Evolutionary conservation across 169 alveolate species (phyloP).

Genomic region (Cryptosporidium tyzzeri): DNA sequence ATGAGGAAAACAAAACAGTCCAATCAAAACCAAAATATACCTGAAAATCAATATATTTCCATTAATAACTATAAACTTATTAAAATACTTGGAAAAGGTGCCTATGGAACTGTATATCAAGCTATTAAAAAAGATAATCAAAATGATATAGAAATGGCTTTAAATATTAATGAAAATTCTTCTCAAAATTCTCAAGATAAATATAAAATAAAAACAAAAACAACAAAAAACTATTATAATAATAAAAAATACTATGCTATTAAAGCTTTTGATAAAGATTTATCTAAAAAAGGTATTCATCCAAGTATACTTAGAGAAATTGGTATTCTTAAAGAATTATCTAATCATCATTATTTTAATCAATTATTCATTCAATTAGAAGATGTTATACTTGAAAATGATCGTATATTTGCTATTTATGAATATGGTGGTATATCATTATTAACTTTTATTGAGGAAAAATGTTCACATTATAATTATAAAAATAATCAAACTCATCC

Average conservation of each 20-base stretch:
- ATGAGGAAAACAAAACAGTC: conserved; percentile 10
- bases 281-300: conserved; percentile 72
- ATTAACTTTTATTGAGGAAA: conserved; percentile 52
- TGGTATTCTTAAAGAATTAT: conserved; percentile 57
- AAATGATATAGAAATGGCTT: not conserved
- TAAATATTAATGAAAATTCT: not conserved
- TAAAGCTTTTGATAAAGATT: conserved; percentile 61
- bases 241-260: conserved; percentile 36
- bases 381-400: conserved; percentile 45
- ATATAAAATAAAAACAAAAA: not conserved
- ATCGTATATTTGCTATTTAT: conserved; percentile 62
- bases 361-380: conserved; percentile 23
- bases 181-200: not conserved
- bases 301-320: conserved; percentile 74
- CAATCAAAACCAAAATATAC: not conserved
- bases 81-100: conserved; percentile 73
- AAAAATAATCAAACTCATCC: not conserved
- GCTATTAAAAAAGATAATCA: conserved; percentile 15
- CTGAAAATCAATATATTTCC: not conserved
- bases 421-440: conserved; percentile 72
- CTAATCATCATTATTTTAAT: not conserved
- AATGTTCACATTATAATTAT: not conserved
- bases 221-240: not conserved
- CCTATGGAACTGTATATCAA: conserved; percentile 62
- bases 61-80: conserved; percentile 34